Percentiles rank a stretch among this genome's conserved stretches.
These are phyloP conservation scores for Phylloporus sp. DNA, from an alignment of 768 basidiomycete genomes.

Conservation along the genomic window DNA sequence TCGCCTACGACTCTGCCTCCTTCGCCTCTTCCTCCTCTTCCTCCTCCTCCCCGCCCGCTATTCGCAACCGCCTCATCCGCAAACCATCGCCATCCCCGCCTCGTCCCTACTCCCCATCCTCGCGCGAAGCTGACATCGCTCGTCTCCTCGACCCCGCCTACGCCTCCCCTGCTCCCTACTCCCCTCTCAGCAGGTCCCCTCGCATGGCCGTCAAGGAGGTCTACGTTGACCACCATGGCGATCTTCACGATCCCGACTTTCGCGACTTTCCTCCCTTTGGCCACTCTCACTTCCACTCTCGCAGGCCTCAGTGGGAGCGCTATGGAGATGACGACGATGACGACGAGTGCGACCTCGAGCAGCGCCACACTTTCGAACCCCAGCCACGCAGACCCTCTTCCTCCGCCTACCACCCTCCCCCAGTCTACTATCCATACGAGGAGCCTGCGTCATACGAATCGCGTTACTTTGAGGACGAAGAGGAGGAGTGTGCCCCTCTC, in stretches of 20 bases:
- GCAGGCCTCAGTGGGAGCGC: constrained; percentile 34
- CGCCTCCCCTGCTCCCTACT: constrained; percentile 33
- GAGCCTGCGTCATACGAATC: constrained; percentile 31
- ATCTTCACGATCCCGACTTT: constrained; percentile 65
- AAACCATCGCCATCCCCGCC: constrained; percentile 25
- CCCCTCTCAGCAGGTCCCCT: constrained; percentile 17
- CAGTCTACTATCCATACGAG: constrained; percentile 24
- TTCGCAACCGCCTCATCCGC: constrained; percentile 22
- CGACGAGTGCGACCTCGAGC: constrained; percentile 21
- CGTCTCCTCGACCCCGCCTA: constrained; percentile 65
- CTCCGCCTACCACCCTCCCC: constrained; percentile 17
- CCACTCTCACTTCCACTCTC: constrained; percentile 14
- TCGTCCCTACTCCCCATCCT: constrained; percentile 33
- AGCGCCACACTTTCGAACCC: constrained; percentile 16
- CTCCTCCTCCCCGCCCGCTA: constrained; percentile 13
- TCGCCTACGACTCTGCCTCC: constrained; percentile 20
- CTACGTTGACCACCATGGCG: constrained; percentile 58
- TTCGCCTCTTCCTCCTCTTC: constrained; percentile 18
- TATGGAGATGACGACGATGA: constrained; percentile 30
- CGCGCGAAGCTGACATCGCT: constrained; percentile 48
- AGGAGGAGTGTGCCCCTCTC: constrained; percentile 19
- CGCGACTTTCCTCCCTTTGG: constrained; percentile 51
- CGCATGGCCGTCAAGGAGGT: constrained; percentile 27
- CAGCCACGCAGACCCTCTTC: constrained; percentile 25
- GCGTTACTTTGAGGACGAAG: constrained; percentile 26